Evolutionary conservation across 2,329 filamentous ascomycete genomes (phyloP), one percentile per base, ranked within the genome.

Genomic region (Alternaria arbusti): DNA sequence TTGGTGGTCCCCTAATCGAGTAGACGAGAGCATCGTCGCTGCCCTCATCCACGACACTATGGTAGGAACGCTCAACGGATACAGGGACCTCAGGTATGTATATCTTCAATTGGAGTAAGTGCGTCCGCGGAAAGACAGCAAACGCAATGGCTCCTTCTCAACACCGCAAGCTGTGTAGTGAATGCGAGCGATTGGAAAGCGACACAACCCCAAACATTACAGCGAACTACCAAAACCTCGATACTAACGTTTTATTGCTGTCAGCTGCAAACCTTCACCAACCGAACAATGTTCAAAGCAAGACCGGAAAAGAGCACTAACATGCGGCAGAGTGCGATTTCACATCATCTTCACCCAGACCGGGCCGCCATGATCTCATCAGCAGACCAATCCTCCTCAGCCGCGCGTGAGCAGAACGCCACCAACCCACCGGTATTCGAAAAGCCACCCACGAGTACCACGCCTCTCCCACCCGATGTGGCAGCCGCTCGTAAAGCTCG

Each of bases 401-500:
- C n/a, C 46, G 47, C 26, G 40, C 44, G 28, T 23, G 51, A 30
- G 12, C 12, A 28, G 54, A 55, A 25, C 25, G 20, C 45, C 28
- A 9, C 49, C 8, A 20, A 49, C 22, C 30, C 23, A 15, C 20
- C 28, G 22, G 15, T 30, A 59, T 26, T 20, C n/a, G n/a, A 49
- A 36, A 36, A 49, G n/a, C 9, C 44, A 17, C 47, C 22, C 28
- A 58, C 57, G n/a, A 49, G 56, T 1, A n/a, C 28, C 25, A 46
- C 49, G 13, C 49, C 49, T 25, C 30, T 66, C 11, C 64, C 68
- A 13, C 62, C 66, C 6, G 68, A 73, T 20, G 60, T 64, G 5
- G 50, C 47, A 8, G 56, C 32, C 11, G 54, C 61, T 10, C 66
- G 65, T 32, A 67, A 65, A 50, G 52, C 52, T 6, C 68, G 69